Percentiles rank a stretch among this genome's conserved stretches.
phyloP scores from a whole-genome alignment of 2,329 filamentous ascomycete species.

The Colletotrichum gloeosporioides region DNA sequence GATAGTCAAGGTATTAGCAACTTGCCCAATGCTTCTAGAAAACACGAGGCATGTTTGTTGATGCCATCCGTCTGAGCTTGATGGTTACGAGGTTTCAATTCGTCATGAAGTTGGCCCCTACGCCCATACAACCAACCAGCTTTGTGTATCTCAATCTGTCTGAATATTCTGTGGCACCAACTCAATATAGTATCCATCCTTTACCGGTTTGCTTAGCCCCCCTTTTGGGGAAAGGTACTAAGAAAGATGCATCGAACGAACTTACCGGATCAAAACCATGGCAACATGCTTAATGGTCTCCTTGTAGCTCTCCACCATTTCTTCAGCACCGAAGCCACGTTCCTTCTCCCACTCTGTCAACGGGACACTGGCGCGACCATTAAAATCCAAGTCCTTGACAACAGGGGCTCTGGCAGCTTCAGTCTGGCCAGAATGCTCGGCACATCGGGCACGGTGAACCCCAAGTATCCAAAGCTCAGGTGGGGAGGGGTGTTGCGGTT shows the following conservation, averaged over 20 bases:
- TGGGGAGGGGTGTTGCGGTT: neutral
- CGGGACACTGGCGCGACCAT: neutral
- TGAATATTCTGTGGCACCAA: neutral
- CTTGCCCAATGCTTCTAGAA: neutral
- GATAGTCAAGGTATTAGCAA: no score
- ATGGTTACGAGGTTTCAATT: no score
- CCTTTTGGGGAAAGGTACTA: fast-evolving
- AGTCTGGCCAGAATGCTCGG: neutral
- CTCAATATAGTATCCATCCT: neutral
- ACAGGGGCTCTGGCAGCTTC: neutral
- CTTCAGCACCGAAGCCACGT: neutral
- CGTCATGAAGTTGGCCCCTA: no score
- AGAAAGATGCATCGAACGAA: neutral
- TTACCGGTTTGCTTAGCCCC: neutral
- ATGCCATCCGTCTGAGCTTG: neutral
- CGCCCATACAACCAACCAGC: no score
- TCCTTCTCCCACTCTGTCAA: neutral
- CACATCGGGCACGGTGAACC: neutral
- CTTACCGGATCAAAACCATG: neutral
- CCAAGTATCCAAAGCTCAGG: neutral
- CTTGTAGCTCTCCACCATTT: neutral
- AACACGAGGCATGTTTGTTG: neutral
- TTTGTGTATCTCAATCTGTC: neutral
- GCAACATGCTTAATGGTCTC: neutral
- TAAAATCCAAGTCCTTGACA: neutral